Conservation (phyloP, 176 grass and related monocot species). For the Rhynchospora tenuis region DNA sequence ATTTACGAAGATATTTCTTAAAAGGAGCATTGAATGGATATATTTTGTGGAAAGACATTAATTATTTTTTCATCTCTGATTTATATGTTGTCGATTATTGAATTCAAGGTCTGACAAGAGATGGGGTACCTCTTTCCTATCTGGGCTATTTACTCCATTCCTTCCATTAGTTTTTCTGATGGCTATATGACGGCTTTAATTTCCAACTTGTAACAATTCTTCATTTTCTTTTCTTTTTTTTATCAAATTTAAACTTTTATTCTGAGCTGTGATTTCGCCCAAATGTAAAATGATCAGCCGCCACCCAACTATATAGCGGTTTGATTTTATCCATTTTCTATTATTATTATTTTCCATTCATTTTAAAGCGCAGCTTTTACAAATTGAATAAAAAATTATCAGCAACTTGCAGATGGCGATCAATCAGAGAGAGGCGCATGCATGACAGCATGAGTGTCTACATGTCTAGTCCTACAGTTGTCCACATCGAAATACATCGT, state of each 20-base stretch:
- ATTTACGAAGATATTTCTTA: no score
- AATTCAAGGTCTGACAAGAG: no score
- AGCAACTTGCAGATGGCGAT: not conserved
- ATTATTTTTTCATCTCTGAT: not conserved
- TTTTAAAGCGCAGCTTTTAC: not conserved
- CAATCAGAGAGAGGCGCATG: not conserved
- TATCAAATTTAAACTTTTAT: not conserved
- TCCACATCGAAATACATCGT: not conserved
- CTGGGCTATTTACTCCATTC: not conserved
- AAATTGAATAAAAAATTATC: not conserved
- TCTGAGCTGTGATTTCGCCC: no score
- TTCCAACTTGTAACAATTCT: not conserved
- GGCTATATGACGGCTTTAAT: not conserved
- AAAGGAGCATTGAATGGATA: no score
- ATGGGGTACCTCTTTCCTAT: not conserved
- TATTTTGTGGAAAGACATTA: no score
- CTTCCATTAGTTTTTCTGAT: not conserved
- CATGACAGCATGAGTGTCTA: not conserved
- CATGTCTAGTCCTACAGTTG: not conserved
- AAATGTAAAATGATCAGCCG: no score
- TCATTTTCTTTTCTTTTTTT: not conserved
- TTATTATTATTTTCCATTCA: not conserved
- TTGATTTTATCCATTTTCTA: no score
- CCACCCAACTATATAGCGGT: no score
- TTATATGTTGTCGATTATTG: not conserved